Evolutionary conservation across 2,329 filamentous ascomycete species (phyloP).

Genomic region (Xylaria arbuscula): DNA sequence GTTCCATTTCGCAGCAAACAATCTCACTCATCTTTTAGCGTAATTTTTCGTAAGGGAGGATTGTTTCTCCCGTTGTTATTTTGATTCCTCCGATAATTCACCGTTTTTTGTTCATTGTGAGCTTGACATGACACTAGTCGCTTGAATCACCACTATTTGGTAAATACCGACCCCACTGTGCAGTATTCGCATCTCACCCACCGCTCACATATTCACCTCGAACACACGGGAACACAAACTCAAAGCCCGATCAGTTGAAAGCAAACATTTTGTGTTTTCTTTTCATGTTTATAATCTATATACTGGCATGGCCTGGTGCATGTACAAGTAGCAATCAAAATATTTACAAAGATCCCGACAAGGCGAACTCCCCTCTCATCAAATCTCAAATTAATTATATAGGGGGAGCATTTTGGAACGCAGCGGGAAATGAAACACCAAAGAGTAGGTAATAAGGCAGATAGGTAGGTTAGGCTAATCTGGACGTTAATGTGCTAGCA

Average conservation of each 20-base stretch:
- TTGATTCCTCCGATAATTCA: too few species aligned
- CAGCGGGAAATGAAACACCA: background rate
- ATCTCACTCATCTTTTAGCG: too few species aligned
- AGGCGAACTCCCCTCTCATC: background rate
- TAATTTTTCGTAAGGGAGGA: too few species aligned
- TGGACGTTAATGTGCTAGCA: conserved; percentile 18
- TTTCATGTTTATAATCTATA: conserved; percentile 2
- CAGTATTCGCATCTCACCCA: background rate
- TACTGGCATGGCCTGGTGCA: conserved; percentile 18
- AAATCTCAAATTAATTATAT: background rate
- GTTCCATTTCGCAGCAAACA: too few species aligned
- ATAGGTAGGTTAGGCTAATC: conserved; percentile 1
- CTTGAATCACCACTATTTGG: too few species aligned
- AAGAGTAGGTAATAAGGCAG: background rate
- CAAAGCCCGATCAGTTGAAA: background rate
- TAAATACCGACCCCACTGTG: too few species aligned
- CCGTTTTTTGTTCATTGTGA: too few species aligned
- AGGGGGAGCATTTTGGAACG: background rate
- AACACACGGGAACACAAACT: background rate
- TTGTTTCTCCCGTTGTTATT: too few species aligned
- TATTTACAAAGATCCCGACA: conserved; percentile 28
- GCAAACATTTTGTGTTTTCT: background rate
- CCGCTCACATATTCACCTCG: background rate
- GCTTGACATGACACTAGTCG: too few species aligned
- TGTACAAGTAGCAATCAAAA: conserved; percentile 26